Conservation (phyloP, 2,329 filamentous ascomycete species). For the Penicillium sp. region DNA sequence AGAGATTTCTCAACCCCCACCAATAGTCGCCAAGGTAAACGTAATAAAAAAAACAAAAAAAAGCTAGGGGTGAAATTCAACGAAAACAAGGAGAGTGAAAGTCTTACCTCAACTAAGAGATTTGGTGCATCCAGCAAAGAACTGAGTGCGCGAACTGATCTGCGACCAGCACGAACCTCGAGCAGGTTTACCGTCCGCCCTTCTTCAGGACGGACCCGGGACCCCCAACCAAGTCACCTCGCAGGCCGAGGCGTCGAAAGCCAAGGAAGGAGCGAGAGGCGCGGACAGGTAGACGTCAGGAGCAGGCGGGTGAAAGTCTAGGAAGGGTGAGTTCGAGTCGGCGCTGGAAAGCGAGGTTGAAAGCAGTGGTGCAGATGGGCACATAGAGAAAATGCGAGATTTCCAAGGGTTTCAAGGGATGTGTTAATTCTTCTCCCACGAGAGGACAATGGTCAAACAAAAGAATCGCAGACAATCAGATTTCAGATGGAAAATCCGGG, state of each 20-base stretch:
- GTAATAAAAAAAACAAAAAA: background rate
- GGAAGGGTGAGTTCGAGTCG: constrained; percentile 20
- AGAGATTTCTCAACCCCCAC: constrained; percentile 21
- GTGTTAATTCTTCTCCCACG: constrained; percentile 6
- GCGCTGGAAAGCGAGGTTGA: constrained; percentile 32
- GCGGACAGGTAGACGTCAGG: constrained; percentile 17
- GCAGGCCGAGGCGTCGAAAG: constrained; percentile 27
- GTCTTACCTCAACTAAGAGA: constrained; percentile 18
- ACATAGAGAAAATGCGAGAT: constrained; percentile 36
- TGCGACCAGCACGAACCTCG: constrained; percentile 18
- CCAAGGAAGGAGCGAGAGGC: constrained; percentile 18
- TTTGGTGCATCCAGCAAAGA: constrained; percentile 7
- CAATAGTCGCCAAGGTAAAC: constrained; percentile 10
- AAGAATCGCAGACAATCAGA: constrained; percentile 17
- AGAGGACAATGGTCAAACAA: constrained; percentile 7
- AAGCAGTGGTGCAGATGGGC: constrained; percentile 33
- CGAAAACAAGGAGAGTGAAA: background rate
- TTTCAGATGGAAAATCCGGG: constrained; percentile 26
- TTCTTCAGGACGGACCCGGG: constrained; percentile 54
- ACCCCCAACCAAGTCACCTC: constrained; percentile 50
- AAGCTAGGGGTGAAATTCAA: background rate
- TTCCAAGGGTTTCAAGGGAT: background rate
- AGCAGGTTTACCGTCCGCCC: constrained; percentile 53
- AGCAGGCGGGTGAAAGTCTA: constrained; percentile 16
- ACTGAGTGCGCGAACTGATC: constrained; percentile 9